phyloP scores from a whole-genome alignment of 176 grass and related monocot species.

The Zoysia japonica region DNA sequence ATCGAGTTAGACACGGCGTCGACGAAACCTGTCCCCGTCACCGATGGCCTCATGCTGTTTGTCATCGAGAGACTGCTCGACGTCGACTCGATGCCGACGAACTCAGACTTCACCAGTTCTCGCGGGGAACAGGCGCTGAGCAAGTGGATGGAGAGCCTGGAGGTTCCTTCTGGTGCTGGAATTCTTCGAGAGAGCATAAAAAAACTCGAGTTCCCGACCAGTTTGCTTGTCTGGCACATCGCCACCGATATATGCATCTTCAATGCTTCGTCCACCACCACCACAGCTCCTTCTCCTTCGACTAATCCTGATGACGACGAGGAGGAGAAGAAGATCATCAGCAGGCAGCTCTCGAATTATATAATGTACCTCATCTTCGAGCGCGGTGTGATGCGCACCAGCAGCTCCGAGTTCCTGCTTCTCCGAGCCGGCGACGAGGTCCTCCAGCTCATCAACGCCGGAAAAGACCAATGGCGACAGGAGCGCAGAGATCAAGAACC shows the following conservation, averaged over 20 bases:
- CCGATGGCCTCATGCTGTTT: conserved; percentile 9
- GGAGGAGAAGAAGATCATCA: conserved; percentile 8
- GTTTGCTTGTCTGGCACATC: conserved; percentile 29
- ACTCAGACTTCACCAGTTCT: conserved; percentile 30
- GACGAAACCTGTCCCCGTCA: neutral
- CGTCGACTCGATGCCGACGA: neutral
- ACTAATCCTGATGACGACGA: neutral
- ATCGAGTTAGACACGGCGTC: neutral
- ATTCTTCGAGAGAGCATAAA: conserved; percentile 15
- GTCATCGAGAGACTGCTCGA: conserved; percentile 28
- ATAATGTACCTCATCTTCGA: conserved; percentile 34
- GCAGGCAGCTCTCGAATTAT: conserved; percentile 36
- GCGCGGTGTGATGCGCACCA: conserved; percentile 31
- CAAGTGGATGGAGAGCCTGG: neutral
- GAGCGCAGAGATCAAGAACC: neutral
- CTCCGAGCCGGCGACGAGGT: conserved; percentile 17
- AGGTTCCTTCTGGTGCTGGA: neutral
- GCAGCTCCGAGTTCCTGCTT: conserved; percentile 33
- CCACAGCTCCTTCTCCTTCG: too few species aligned
- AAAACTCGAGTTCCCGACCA: conserved; percentile 25
- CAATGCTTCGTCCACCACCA: neutral
- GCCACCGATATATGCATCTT: conserved; percentile 27
- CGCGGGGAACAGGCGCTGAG: conserved; percentile 1
- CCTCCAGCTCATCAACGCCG: neutral
- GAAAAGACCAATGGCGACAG: neutral